Conservation (phyloP, 2,329 filamentous ascomycete species). For the Fusarium ramigenum region DNA sequence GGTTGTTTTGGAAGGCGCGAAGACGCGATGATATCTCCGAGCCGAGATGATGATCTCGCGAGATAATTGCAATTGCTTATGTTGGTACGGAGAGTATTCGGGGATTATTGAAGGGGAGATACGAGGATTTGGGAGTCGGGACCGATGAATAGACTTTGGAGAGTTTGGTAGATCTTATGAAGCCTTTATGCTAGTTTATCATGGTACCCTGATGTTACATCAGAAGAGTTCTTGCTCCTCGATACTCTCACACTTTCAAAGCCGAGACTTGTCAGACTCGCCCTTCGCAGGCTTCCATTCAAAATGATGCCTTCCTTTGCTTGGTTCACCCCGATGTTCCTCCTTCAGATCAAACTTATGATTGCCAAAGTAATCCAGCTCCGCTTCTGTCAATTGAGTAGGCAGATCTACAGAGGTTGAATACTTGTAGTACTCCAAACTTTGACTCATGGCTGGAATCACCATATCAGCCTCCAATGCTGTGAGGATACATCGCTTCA, state of each 20-base stretch:
- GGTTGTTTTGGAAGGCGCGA: not conserved
- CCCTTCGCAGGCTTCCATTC: not conserved
- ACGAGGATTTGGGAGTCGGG: not conserved
- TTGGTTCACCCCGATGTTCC: not conserved
- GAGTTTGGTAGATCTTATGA: not conserved
- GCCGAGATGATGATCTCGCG: not conserved
- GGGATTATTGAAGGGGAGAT: not conserved
- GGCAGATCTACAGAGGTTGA: not conserved
- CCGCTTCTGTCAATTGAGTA: not conserved
- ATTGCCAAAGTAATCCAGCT: not conserved
- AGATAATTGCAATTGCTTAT: not conserved
- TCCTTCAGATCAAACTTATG: not conserved
- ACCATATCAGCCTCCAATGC: not conserved
- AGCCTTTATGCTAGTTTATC: not conserved
- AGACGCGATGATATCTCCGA: not conserved
- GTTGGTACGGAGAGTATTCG: not conserved
- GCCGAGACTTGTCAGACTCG: not conserved
- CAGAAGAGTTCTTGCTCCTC: not conserved
- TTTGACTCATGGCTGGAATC: not conserved
- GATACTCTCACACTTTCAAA: not conserved
- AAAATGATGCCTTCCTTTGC: not conserved
- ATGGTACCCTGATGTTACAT: fast-evolving
- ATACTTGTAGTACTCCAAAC: not conserved
- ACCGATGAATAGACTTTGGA: not conserved
- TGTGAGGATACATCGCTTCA: not conserved